Evolutionary conservation across 2,329 filamentous ascomycete genomes (phyloP), one percentile per base, ranked within the genome.

Genomic region (Colletotrichum euphorbiae): DNA sequence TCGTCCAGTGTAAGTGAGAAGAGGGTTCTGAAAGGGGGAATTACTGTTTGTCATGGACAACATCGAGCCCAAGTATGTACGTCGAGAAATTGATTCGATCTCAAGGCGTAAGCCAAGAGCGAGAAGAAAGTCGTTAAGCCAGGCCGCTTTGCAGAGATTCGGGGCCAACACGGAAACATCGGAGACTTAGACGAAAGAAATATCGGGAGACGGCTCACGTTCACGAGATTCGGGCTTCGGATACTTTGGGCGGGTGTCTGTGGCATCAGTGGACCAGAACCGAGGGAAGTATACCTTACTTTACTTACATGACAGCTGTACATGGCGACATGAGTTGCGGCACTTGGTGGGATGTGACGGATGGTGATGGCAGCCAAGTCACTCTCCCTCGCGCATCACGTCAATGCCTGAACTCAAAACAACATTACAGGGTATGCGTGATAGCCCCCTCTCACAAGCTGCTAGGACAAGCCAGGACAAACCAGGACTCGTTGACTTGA

Each of bases 381-480:
- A 67, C 52, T 51, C 52, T 51, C 28, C 19, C 40, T 21, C 24
- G 42, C 46, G 51, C 17, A 68, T 65, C 65, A 59, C 55, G 61
- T 69, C 66, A 69, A 60, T 60, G 66, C 54, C 42, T 28, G 17
- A 69, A 69, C 54, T 69, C 54, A 66, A 62, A 62, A 55, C 59
- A 21, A 28, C n/a, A 21, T 28, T 54, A 57, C 42, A 51, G 28
- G 36, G 63, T 28, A 12, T 17, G 50, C 24, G 51, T 50, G 52
- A 67, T 50, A 51, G 45, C 38, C 52, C 33, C 46, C 31, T 64
- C 46, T 33, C 45, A 64, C 46, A 57, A 57, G 59, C 43, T 67
- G 59, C 17, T 24, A 46, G 19, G 38, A 31, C 33, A 19, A 38
- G 33, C 51, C 31, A 46, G 19, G 38, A 31, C 33, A 19, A 38